Base-by-base conservation (phyloP, 2,329 filamentous ascomycete species). In the Harringtonia lauricola region DNA sequence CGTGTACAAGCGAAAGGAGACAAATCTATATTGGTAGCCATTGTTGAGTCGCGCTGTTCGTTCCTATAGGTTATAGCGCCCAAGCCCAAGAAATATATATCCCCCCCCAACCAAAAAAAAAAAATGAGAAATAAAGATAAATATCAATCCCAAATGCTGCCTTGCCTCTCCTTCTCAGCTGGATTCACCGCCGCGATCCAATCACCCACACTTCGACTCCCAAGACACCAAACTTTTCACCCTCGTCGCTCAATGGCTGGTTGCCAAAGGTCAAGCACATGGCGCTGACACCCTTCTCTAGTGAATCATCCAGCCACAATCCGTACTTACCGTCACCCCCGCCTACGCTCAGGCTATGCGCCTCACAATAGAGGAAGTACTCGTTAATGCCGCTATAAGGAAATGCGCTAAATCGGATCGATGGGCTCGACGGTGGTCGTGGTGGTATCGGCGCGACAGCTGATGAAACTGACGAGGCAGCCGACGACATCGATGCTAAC, bases 321-420 rank as follows among this genome's bases (percentile, higher is more conserved):
- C 92, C 92, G 59, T 92, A 96, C 54, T 85, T 84, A 1, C 92
- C 90, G 53, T 95, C 88, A 36, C 72, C 86, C 44, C 87, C 90
- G 12, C 92, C 92, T 18, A 96, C 73, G 55, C 85, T 92, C 14
- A 98, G 63, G 59, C 85, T 96, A 21, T 81, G 76, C 3, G 78
- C 71, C 64, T 96, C 88, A 63, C 90, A 96, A 56, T 94, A 84
- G 52, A 96, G 92, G 68, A 90, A 87, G 60, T 94, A 98, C 62
- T 96, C 92, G 60, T 98, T 96, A 34, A 94, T 76, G 6, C 92
- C 92, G 45, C 85, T 94, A 58, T 95, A 96, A 0, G 90, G 89
- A 55, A 96, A 98, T 0, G 90, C 90, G 64, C 95, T 95, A 73
- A 98, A 98, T 18, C 92, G 80, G 52, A 96, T 86, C 22, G 79